Conservation (phyloP, 495 filamentous ascomycete genomes). For the Penicillium nucicola region DNA sequence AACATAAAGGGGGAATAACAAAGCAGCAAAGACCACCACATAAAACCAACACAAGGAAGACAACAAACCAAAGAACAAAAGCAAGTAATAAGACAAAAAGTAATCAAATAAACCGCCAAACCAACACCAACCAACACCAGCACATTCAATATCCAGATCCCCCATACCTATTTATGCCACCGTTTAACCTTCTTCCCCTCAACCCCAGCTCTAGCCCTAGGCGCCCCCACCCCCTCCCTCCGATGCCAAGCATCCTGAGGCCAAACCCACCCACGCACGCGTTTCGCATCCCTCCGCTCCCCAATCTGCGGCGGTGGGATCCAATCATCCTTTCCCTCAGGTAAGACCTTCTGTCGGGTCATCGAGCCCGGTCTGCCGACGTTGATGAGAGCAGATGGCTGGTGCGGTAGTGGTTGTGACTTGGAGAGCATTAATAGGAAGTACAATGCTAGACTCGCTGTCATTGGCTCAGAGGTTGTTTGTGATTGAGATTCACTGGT, state of each 20-base stretch:
- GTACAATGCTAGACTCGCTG: constrained; percentile 67
- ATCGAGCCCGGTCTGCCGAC: constrained; percentile 78
- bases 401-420: constrained; percentile 63
- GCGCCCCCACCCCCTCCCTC: constrained; percentile 44
- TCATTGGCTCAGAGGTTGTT: constrained; percentile 52
- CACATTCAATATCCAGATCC: not conserved
- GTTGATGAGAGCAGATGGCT: constrained; percentile 68
- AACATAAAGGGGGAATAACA: constrained; percentile 15
- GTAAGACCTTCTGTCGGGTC: constrained; percentile 65
- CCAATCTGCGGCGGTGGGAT: constrained; percentile 79
- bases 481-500: constrained; percentile 6
- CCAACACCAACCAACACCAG: not conserved
- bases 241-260: constrained; percentile 69
- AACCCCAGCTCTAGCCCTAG: constrained; percentile 17
- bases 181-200: constrained; percentile 25
- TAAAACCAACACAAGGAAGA: constrained; percentile 3
- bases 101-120: not conserved
- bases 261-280: constrained; percentile 77
- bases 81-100: constrained; percentile 1
- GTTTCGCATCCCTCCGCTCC: constrained; percentile 81
- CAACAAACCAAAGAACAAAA: constrained; percentile 4
- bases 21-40: constrained; percentile 5
- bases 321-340: constrained; percentile 70
- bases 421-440: constrained; percentile 83
- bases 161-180: constrained; percentile 32